phyloP scores from a whole-genome alignment of 2,329 filamentous ascomycete genomes.

The Dothideomycetidae sp. region DNA sequence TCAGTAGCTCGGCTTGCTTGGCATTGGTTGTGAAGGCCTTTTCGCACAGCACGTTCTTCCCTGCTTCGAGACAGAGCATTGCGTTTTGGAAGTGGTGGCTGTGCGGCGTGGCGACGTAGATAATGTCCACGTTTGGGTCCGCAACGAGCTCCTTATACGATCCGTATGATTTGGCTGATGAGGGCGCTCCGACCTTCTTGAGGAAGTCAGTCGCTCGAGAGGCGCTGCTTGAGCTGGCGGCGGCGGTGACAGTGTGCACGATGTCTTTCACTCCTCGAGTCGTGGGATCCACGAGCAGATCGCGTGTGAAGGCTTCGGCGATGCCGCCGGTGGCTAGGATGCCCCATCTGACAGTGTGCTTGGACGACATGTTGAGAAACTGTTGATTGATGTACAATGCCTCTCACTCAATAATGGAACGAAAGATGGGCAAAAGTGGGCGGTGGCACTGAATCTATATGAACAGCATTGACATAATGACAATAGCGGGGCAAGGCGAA shows the following conservation, averaged over 20 bases:
- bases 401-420: too few relatives aligned
- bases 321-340: slow-evolving; percentile 37
- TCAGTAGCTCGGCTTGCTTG: slow-evolving; percentile 57
- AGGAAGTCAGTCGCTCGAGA: slow-evolving; percentile 60
- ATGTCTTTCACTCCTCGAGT: slow-evolving; percentile 57
- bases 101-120: slow-evolving; percentile 84
- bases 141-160: slow-evolving; percentile 70
- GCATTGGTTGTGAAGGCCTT: slow-evolving; percentile 82
- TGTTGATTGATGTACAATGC: too few relatives aligned
- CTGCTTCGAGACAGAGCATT: slow-evolving; percentile 67
- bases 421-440: too few relatives aligned
- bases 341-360: slow-evolving; percentile 22
- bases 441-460: background rate
- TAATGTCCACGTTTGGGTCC: slow-evolving; percentile 65
- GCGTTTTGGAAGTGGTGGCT: slow-evolving; percentile 87
- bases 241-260: slow-evolving; percentile 62
- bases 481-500: too few relatives aligned
- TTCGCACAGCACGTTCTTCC: slow-evolving; percentile 82
- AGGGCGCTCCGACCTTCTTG: slow-evolving; percentile 52
- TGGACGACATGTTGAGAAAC: slow-evolving; percentile 10
- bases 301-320: slow-evolving; percentile 48
- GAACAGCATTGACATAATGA: too few relatives aligned
- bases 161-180: slow-evolving; percentile 57
- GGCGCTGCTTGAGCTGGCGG: slow-evolving; percentile 61
- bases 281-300: slow-evolving; percentile 61